Evolutionary conservation across 2,329 filamentous ascomycete genomes (phyloP).

Genomic region (Allantophomopsis cytisporea): DNA sequence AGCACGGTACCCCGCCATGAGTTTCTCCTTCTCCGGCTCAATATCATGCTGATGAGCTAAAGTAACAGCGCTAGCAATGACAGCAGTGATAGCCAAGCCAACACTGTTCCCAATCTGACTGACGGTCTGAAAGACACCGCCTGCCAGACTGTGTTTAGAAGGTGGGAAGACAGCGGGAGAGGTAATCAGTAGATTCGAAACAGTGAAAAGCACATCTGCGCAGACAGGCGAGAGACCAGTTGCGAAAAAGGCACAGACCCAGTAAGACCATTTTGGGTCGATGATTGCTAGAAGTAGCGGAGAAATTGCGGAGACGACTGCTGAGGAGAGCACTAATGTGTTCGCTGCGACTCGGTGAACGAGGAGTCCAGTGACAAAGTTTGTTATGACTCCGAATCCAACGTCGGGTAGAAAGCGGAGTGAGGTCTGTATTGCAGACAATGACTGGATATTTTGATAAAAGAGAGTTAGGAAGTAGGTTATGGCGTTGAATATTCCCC

Average conservation of each 20-base stretch:
- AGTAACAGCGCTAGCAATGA: slow-evolving; percentile 31
- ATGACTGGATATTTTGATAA: slow-evolving; percentile 9
- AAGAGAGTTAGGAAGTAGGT: not conserved
- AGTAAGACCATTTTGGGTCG: slow-evolving; percentile 30
- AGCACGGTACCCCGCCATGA: slow-evolving; percentile 36
- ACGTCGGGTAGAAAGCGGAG: slow-evolving; percentile 27
- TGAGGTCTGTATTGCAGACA: slow-evolving; percentile 9
- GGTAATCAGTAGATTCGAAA: slow-evolving; percentile 38
- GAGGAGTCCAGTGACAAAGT: slow-evolving; percentile 29
- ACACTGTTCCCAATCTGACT: slow-evolving; percentile 40
- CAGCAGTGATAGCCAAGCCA: slow-evolving; percentile 34
- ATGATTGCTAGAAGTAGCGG: slow-evolving; percentile 31
- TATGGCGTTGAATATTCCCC: slow-evolving; percentile 17
- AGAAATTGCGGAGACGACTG: slow-evolving; percentile 19
- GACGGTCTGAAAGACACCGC: slow-evolving; percentile 46
- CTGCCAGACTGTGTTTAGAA: slow-evolving; percentile 43
- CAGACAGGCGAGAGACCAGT: slow-evolving; percentile 15
- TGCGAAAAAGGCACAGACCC: slow-evolving; percentile 24
- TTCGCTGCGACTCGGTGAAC: slow-evolving; percentile 29
- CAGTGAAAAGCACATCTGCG: slow-evolving; percentile 37
- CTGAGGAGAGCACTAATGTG: slow-evolving; percentile 23
- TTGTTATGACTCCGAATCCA: slow-evolving; percentile 23
- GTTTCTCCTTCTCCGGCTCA: slow-evolving; percentile 14
- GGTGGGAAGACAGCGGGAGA: slow-evolving; percentile 32
- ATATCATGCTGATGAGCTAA: slow-evolving; percentile 18